Conservation (phyloP, 2,329 filamentous ascomycete species). For the Apiospora aurea region DNA sequence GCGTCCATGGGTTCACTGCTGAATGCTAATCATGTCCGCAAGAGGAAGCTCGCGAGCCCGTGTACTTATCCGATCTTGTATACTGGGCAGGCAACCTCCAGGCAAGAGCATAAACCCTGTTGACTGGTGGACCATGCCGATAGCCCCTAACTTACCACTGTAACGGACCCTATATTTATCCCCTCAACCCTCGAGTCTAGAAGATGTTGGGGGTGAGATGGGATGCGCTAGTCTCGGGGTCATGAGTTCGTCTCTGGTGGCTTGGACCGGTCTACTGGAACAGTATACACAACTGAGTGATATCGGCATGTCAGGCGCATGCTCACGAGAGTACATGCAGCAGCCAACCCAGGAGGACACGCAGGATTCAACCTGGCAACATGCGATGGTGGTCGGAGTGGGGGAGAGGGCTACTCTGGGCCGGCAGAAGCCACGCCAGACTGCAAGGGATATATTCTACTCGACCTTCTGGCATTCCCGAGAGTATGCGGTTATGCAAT, state of each 20-base stretch:
- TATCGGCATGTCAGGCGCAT: not conserved
- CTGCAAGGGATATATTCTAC: conserved; percentile 1
- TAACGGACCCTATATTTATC: not conserved
- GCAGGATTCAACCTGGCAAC: not conserved
- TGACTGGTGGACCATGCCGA: not conserved
- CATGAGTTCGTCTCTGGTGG: not conserved
- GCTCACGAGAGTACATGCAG: not conserved
- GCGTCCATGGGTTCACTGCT: not conserved
- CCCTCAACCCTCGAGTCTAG: not conserved
- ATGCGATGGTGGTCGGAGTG: not conserved
- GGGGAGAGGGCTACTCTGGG: not conserved
- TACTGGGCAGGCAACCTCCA: not conserved
- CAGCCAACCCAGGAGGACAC: not conserved
- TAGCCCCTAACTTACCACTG: not conserved
- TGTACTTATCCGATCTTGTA: not conserved
- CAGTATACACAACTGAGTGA: not conserved
- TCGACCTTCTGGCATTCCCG: not conserved
- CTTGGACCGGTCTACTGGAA: not conserved
- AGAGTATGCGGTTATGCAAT: conserved; percentile 2
- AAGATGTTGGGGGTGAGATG: not conserved
- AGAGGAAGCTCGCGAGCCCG: conserved; percentile 1
- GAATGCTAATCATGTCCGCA: not conserved
- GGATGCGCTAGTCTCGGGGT: not conserved
- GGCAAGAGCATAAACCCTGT: not conserved
- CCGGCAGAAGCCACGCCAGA: not conserved